These are phyloP conservation scores for Cyclotella atomus DNA, from an alignment of 108 stramenopile genomes.

Conservation along the genomic window DNA sequence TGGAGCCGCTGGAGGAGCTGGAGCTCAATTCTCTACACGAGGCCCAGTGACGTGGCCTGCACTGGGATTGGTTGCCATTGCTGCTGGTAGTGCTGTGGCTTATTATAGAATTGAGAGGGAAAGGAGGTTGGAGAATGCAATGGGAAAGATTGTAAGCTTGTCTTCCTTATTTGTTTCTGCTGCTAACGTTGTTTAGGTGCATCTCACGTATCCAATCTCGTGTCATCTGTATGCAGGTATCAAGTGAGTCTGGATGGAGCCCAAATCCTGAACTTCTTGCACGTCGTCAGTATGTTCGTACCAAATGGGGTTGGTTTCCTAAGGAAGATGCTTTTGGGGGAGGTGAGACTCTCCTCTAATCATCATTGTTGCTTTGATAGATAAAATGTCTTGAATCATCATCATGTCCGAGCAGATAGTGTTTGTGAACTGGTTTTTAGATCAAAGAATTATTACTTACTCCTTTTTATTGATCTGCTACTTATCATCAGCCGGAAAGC, in stretches of 20 bases:
- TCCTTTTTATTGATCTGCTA: not conserved
- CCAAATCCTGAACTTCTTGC: constrained; percentile 88
- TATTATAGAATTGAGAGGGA: constrained; percentile 90
- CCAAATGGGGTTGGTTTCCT: constrained; percentile 88
- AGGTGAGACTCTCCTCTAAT: constrained; percentile 59
- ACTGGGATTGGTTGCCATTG: constrained; percentile 79
- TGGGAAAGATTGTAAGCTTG: constrained; percentile 83
- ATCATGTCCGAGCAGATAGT: not conserved
- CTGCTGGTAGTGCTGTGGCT: constrained; percentile 78
- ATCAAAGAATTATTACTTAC: too few species aligned
- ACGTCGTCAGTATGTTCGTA: constrained; percentile 76
- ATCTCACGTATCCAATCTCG: too few species aligned
- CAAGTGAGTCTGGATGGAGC: constrained; percentile 89
- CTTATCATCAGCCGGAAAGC: constrained; percentile 86
- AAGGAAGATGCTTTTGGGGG: constrained; percentile 88
- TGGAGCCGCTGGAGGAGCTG: constrained; percentile 16
- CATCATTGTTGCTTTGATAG: too few species aligned
- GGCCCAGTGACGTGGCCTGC: constrained; percentile 88
- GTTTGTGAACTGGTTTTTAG: too few species aligned
- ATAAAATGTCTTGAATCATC: constrained; percentile 2
- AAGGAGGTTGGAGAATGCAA: constrained; percentile 85
- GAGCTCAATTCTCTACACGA: constrained; percentile 29
- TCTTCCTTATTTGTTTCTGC: too few species aligned
- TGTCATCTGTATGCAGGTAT: too few species aligned
- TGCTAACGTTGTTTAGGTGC: too few species aligned